phyloP scores from a whole-genome alignment of 495 filamentous ascomycete genomes.

The Elasticomyces elasticus region DNA sequence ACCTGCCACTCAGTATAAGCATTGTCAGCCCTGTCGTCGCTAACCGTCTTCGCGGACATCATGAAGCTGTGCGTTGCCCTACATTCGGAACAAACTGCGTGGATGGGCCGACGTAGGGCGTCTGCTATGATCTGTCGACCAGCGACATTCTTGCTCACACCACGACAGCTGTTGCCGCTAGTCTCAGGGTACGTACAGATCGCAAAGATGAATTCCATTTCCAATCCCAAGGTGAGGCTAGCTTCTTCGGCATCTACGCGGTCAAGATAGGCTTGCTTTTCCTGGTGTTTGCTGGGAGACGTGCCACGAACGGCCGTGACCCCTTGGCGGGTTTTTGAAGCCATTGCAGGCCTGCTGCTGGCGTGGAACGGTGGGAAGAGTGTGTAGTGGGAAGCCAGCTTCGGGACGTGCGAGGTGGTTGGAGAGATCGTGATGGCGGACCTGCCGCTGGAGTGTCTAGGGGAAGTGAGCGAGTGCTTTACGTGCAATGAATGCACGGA shows the following conservation, averaged over 20 bases:
- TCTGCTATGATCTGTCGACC: background rate
- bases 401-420: background rate
- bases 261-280: background rate
- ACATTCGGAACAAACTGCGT: background rate
- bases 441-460: background rate
- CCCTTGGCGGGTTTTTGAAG: background rate
- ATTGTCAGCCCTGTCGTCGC: background rate
- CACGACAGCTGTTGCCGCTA: background rate
- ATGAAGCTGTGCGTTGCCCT: background rate
- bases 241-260: too few relatives aligned
- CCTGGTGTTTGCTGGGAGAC: background rate
- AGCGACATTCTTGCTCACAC: background rate
- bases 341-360: background rate
- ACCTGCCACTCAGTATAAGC: background rate
- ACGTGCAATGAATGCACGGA: background rate
- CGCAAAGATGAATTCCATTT: background rate
- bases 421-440: background rate
- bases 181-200: background rate
- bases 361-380: background rate
- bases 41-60: background rate
- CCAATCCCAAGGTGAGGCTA: background rate
- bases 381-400: background rate
- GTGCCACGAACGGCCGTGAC: background rate
- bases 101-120: background rate
- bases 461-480: background rate